Evolutionary conservation across 176 grass and related monocot species (phyloP).

Genomic region (Lolium rigidum): DNA sequence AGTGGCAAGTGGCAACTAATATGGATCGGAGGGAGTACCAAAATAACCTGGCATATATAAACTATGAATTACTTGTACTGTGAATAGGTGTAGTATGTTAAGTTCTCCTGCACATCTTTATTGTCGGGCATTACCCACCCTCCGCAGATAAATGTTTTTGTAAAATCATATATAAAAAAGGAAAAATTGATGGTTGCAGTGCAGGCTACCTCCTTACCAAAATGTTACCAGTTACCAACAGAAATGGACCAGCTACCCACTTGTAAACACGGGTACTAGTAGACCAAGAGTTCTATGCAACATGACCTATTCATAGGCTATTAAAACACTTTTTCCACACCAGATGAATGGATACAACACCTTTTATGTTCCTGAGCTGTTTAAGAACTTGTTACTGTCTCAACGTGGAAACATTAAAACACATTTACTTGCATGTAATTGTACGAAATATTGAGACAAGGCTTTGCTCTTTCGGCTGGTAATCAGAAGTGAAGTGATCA

Average conservation of each 20-base stretch:
- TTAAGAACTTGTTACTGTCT: slow-evolving; percentile 20
- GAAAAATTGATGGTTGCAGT: background rate
- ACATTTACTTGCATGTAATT: slow-evolving; percentile 30
- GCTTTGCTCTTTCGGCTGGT: slow-evolving; percentile 21
- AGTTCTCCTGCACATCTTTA: background rate
- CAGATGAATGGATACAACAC: slow-evolving; percentile 3
- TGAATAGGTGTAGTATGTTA: slow-evolving; percentile 23
- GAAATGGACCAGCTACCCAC: slow-evolving; percentile 16
- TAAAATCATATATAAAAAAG: background rate
- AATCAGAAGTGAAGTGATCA: slow-evolving; percentile 33
- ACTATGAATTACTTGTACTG: background rate
- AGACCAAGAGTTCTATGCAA: slow-evolving; percentile 2
- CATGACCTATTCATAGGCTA: background rate
- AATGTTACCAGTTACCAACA: background rate
- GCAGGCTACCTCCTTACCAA: background rate
- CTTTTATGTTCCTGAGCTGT: slow-evolving; percentile 11
- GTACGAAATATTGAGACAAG: background rate
- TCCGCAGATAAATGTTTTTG: background rate
- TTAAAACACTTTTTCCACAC: slow-evolving; percentile 1
- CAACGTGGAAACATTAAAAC: slow-evolving; percentile 23
- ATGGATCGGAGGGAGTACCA: too few relatives aligned
- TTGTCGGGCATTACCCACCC: background rate
- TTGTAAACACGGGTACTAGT: background rate
- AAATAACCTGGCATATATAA: background rate
- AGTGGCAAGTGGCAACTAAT: too few relatives aligned